A percentile compares a stretch with the other conserved stretches of the same genome.
These are phyloP conservation scores for Vitis hybrid DNA, from an alignment of 177 flowering plant species.

Conservation along the genomic window DNA sequence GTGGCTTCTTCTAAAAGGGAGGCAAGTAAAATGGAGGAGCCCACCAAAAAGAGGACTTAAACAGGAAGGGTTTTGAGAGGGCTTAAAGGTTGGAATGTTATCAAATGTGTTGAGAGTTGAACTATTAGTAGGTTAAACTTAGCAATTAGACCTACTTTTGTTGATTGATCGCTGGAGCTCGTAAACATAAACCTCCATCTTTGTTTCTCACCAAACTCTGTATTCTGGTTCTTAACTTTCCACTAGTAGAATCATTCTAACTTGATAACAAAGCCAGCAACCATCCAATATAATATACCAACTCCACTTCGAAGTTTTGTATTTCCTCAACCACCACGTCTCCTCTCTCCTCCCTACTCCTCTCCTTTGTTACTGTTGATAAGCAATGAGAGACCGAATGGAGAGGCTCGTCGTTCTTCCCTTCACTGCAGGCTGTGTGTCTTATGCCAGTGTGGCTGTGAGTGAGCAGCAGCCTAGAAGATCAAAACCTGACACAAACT, in stretches of 20 bases:
- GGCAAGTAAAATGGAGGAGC: constrained; percentile 31
- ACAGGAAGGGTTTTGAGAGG: not conserved
- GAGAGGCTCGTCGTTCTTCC: constrained; percentile 75
- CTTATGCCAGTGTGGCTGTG: constrained; percentile 59
- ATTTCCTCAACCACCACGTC: constrained; percentile 14
- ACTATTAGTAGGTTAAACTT: constrained; percentile 29
- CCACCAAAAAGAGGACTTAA: constrained; percentile 16
- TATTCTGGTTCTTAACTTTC: constrained; percentile 23
- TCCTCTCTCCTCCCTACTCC: not conserved
- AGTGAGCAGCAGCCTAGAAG: constrained; percentile 30
- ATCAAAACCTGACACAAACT: constrained; percentile 28
- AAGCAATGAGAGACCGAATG: constrained; percentile 55
- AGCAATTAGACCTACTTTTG: constrained; percentile 27
- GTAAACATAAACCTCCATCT: not conserved
- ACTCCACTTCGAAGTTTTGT: constrained; percentile 13
- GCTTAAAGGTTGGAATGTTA: not conserved
- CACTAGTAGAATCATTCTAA: constrained; percentile 37
- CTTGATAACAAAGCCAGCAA: constrained; percentile 49
- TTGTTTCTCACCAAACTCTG: constrained; percentile 30
- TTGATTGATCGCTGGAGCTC: constrained; percentile 6
- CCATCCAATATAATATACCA: constrained; percentile 40
- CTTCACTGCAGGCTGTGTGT: constrained; percentile 70
- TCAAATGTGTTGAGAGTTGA: not conserved
- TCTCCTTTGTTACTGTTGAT: constrained; percentile 13
- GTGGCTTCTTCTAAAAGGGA: constrained; percentile 48